A percentile compares a stretch with the other conserved stretches of the same genome.
Evolutionary conservation across 345 rosid genomes (phyloP).

Genomic region (Hibiscus tridactylites): DNA sequence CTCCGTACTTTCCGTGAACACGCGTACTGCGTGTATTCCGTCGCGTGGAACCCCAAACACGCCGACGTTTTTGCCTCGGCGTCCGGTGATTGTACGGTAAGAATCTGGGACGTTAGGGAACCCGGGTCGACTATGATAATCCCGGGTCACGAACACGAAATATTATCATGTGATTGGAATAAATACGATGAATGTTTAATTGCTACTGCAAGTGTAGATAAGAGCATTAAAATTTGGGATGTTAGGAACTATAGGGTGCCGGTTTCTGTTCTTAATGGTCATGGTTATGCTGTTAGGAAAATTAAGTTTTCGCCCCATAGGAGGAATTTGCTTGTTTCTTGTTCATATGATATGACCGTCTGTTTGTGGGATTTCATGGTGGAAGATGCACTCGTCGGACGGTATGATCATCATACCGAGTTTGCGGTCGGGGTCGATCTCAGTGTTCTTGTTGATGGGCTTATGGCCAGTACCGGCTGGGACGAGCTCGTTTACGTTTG

Average conservation of each 20-base stretch:
- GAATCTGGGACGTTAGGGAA: conserved; percentile 90
- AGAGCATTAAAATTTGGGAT: conserved; percentile 75
- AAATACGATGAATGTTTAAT: conserved; percentile 79
- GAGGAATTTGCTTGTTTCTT: conserved; percentile 63
- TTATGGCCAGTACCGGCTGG: conserved; percentile 91
- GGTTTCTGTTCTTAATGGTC: conserved; percentile 65
- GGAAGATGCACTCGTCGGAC: conserved; percentile 79
- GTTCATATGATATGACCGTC: conserved; percentile 84
- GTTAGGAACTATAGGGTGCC: conserved; percentile 72
- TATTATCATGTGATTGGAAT: conserved; percentile 82
- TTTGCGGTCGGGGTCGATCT: conserved; percentile 81
- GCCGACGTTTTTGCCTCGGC: conserved; percentile 90
- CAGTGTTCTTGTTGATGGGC: conserved; percentile 96
- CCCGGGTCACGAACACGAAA: conserved; percentile 79
- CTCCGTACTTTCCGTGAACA: conserved; percentile 87
- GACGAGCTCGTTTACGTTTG: conserved; percentile 86
- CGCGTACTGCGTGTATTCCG: conserved; percentile 77
- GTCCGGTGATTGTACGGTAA: conserved; percentile 73
- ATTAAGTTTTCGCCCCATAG: conserved; percentile 85
- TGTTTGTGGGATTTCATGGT: conserved; percentile 86
- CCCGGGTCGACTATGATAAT: conserved; percentile 88
- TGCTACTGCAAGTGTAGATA: conserved; percentile 79
- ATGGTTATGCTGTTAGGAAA: conserved; percentile 76
- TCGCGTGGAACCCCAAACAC: conserved; percentile 80
- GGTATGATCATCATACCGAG: conserved; percentile 85